Evolutionary conservation across 441 rosid genomes (phyloP), one percentile per base, ranked within the genome.

Genomic region (Eutrema salsugineum): DNA sequence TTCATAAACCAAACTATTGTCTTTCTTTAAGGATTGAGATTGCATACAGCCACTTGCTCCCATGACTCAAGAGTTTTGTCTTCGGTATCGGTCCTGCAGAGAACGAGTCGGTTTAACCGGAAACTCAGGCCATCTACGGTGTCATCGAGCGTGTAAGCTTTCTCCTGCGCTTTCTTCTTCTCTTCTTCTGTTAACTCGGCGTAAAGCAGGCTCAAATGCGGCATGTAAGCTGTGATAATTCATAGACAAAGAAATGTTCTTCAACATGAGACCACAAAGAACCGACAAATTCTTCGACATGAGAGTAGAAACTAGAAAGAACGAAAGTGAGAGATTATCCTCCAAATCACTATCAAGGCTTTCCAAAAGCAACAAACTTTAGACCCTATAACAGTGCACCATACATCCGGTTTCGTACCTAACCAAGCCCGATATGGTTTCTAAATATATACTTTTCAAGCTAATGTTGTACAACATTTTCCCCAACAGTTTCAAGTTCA

Each of bases 171-270:
- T 71, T 75, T 80, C 75, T 85, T 85, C 91, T 91, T 93, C 79
- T 85, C 90, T 36, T 88, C 89, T 24, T 88, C 93, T 1, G 85
- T 82, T 32, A 91, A 82, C 77, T 88, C 89, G 1, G 82, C 88
- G 22, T 93, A 93, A 1, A 91, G 83, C 28, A 93, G 75, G 82
- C 98, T 93, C 71, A 85, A 65, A 82, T 89, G 98, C 3, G 97
- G 98, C 97, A 89, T 91, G 86, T 91, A 93, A 49, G 92, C 97
- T 93, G 83, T 82, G 56, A 75, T 2, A 4, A 60, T 60, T 2
- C 19, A 38, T 32, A 44, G 47, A 48, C 53, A 58, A 64, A 12
- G 8, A 42, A 20, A 30, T 0, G 0, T 5, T 11, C 17, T 5
- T 28, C 6, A 4, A 22, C 27, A 24, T 24, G 27, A 24, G 27